Evolutionary conservation across 805 yeast genomes (phyloP).

Genomic region (Metschnikowia cubensis): DNA sequence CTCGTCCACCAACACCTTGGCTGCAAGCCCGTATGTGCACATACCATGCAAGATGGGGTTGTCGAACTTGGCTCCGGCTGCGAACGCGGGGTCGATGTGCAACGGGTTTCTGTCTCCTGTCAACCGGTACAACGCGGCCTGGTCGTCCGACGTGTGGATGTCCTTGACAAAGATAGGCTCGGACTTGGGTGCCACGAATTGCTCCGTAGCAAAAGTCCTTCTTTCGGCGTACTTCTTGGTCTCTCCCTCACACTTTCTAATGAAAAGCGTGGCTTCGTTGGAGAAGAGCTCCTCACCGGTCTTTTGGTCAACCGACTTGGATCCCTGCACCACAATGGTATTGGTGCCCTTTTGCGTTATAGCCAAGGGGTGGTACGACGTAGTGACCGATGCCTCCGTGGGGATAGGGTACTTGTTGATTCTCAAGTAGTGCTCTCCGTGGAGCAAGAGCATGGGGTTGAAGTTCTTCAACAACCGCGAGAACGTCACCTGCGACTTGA

Average conservation of each 20-base stretch:
- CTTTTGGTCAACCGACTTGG: constrained; percentile 60
- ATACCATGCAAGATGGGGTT: constrained; percentile 91
- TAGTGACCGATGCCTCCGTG: constrained; percentile 57
- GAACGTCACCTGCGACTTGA: constrained; percentile 53
- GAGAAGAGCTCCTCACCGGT: constrained; percentile 70
- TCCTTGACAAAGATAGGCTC: constrained; percentile 64
- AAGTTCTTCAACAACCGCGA: constrained; percentile 67
- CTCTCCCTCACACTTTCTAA: constrained; percentile 67
- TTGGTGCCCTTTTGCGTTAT: constrained; percentile 83
- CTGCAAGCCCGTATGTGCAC: constrained; percentile 79
- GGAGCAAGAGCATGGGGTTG: constrained; percentile 84
- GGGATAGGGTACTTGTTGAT: constrained; percentile 76
- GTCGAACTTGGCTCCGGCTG: constrained; percentile 80
- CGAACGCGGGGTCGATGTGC: constrained; percentile 90
- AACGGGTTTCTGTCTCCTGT: constrained; percentile 94
- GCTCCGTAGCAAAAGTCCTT: constrained; percentile 56
- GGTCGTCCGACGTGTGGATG: constrained; percentile 59
- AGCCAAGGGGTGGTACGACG: constrained; percentile 65
- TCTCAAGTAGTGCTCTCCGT: constrained; percentile 92
- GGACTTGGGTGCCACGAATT: constrained; percentile 56
- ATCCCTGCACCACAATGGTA: constrained; percentile 72
- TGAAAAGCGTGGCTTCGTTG: constrained; percentile 80
- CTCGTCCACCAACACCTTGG: constrained; percentile 70
- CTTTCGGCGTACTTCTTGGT: constrained; percentile 47
- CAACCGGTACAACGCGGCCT: constrained; percentile 85